These are phyloP conservation scores for Phytophthora fragariaefolia DNA, from an alignment of 352 stramenopile species.

Conservation along the genomic window DNA sequence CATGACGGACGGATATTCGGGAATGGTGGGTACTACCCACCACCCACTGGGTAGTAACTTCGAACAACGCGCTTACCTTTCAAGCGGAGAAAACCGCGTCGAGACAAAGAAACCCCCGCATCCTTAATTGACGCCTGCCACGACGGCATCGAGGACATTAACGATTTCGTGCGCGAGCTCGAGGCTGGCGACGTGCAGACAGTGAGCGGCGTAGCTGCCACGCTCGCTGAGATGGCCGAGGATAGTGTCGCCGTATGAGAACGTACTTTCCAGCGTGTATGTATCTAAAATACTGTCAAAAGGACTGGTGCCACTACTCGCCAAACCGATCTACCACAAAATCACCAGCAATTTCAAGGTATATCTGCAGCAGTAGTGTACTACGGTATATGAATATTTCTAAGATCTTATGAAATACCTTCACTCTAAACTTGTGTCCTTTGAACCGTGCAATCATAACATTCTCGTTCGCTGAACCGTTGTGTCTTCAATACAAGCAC, in stretches of 20 bases:
- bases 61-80: conserved; percentile 15
- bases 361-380: too few relatives aligned
- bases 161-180: conserved; percentile 50
- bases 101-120: too few relatives aligned
- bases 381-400: too few relatives aligned
- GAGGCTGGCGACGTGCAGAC: conserved; percentile 38
- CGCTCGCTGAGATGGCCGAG: conserved; percentile 44
- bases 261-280: conserved; percentile 26
- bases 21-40: too few relatives aligned
- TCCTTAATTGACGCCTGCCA: conserved; percentile 52
- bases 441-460: too few relatives aligned
- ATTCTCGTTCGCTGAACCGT: too few relatives aligned
- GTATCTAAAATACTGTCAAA: conserved; percentile 34
- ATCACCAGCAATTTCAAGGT: conserved; percentile 25
- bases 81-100: background rate
- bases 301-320: conserved; percentile 12
- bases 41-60: conserved; percentile 44
- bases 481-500: too few relatives aligned
- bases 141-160: conserved; percentile 51
- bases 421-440: too few relatives aligned
- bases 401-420: too few relatives aligned
- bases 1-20: conserved; percentile 37
- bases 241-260: too few relatives aligned
- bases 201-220: conserved; percentile 38
- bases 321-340: conserved; percentile 23